phyloP scores from a whole-genome alignment of 2,329 filamentous ascomycete genomes.

The Colletotrichum viniferum region DNA sequence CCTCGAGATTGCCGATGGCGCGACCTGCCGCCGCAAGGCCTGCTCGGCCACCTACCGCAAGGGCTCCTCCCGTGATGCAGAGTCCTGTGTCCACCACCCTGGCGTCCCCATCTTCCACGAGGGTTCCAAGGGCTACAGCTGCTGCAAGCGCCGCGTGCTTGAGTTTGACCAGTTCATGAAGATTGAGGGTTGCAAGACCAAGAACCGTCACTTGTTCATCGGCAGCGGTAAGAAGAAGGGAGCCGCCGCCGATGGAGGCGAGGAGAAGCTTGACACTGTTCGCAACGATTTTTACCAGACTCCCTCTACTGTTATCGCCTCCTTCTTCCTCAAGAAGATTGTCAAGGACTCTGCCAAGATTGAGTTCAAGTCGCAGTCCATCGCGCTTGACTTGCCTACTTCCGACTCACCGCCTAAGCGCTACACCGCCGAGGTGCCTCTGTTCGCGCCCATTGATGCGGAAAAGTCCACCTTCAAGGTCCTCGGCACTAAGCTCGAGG shows the following conservation, averaged over 20 bases:
- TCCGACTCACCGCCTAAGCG: constrained; percentile 78
- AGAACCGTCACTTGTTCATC: constrained; percentile 82
- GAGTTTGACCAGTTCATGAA: constrained; percentile 99
- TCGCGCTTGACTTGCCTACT: constrained; percentile 85
- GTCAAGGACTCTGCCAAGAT: constrained; percentile 80
- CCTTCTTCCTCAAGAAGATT: constrained; percentile 97
- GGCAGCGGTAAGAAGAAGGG: constrained; percentile 74
- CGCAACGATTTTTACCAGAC: constrained; percentile 97
- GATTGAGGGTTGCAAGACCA: constrained; percentile 88
- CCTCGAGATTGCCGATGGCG: constrained; percentile 73
- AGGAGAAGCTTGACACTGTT: constrained; percentile 80
- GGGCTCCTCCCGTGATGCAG: constrained; percentile 64
- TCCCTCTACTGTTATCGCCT: constrained; percentile 80
- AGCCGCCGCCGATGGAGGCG: constrained; percentile 50
- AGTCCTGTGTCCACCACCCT: constrained; percentile 87
- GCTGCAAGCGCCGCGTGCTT: constrained; percentile 92
- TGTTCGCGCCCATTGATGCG: constrained; percentile 79
- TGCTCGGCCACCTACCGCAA: constrained; percentile 73
- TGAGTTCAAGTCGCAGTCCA: constrained; percentile 64
- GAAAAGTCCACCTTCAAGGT: constrained; percentile 80
- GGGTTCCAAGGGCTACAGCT: constrained; percentile 96
- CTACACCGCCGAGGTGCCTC: constrained; percentile 73
- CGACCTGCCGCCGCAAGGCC: constrained; percentile 76
- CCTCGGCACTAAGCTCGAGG: constrained; percentile 86
- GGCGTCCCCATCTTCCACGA: constrained; percentile 95